These are phyloP conservation scores for Coemansia sp. DNA, from an alignment of 192 early-diverging fungal species.

Conservation along the genomic window DNA sequence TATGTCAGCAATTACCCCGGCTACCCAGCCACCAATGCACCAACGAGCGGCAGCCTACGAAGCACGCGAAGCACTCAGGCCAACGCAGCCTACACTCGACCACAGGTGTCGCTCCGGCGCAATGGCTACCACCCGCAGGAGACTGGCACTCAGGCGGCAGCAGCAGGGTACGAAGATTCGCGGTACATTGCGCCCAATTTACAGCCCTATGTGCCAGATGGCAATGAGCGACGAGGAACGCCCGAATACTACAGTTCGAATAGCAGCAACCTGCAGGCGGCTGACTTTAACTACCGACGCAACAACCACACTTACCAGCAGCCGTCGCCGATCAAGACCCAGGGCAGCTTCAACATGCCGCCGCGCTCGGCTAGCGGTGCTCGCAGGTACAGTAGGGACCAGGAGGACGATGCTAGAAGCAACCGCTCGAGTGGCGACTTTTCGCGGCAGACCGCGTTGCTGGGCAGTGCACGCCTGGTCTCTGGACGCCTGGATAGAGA, in stretches of 20 bases:
- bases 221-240: constrained; percentile 29
- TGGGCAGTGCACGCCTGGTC: constrained; percentile 13
- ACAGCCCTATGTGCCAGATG: constrained; percentile 42
- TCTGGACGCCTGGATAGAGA: constrained; percentile 9
- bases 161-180: constrained; percentile 1
- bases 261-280: constrained; percentile 1
- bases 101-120: constrained; percentile 6
- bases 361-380: constrained; percentile 4
- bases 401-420: neutral
- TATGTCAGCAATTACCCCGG: constrained; percentile 11
- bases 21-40: constrained; percentile 7
- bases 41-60: constrained; percentile 35
- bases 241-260: constrained; percentile 19
- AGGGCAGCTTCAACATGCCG: constrained; percentile 9
- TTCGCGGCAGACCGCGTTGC: neutral
- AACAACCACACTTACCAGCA: neutral
- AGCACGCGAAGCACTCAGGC: constrained; percentile 36
- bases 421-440: constrained; percentile 2
- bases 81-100: constrained; percentile 4
- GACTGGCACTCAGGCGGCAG: neutral
- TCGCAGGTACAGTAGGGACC: constrained; percentile 24
- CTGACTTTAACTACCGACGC: constrained; percentile 18
- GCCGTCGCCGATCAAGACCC: neutral
- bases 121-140: constrained; percentile 3
- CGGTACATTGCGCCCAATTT: constrained; percentile 14